Evolutionary conservation across 2,329 filamentous ascomycete genomes (phyloP).

Genomic region (Diaporthe sp.): DNA sequence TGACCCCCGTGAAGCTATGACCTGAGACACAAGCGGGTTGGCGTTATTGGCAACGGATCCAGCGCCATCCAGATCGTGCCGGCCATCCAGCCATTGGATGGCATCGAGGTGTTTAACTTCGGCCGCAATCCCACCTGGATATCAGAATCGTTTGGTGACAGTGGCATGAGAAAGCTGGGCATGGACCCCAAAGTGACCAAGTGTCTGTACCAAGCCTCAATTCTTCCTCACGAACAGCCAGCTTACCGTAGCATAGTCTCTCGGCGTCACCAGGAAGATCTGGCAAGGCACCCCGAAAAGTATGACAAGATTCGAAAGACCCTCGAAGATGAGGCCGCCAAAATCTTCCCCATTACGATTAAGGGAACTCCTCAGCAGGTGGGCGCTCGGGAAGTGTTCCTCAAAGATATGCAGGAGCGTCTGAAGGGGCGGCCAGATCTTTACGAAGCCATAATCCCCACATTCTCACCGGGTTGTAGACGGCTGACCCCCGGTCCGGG

Average conservation of each 20-base stretch:
- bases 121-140: neutral
- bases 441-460: neutral
- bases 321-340: neutral
- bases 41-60: neutral
- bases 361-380: neutral
- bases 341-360: neutral
- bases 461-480: neutral
- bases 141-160: neutral
- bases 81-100: neutral
- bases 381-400: neutral
- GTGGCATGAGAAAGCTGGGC: neutral
- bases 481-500: neutral
- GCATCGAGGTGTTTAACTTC: neutral
- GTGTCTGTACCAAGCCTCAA: neutral
- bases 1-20: neutral
- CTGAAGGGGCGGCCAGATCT: neutral
- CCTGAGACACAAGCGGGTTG: neutral
- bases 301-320: slow-evolving; percentile 1
- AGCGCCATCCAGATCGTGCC: neutral
- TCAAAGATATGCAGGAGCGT: neutral
- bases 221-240: neutral
- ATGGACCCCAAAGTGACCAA: neutral
- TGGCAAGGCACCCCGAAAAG: neutral
- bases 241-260: neutral
- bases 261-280: neutral